Evolutionary conservation across 1,284 basidiomycete genomes (phyloP), one percentile per base, ranked within the genome.

Genomic region (Golubevia pallescens): DNA sequence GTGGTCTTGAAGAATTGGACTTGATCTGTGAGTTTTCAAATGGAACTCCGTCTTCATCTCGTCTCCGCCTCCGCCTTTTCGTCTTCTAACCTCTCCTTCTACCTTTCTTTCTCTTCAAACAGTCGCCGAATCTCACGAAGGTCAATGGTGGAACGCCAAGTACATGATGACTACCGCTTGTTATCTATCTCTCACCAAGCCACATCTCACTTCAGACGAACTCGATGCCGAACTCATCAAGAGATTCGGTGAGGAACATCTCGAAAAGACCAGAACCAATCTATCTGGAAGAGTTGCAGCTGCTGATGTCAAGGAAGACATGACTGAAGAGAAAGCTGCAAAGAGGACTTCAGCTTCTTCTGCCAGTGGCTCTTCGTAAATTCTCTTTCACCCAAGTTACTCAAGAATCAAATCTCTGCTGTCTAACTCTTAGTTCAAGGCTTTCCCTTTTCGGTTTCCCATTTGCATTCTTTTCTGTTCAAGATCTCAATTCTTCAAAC

Each of bases 91-190:
- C 42, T 48, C 42, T 16, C 16, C 13, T 48, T 16, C 42, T 48
- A 48, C 16, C 42, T 48, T 48, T 16, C 42, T 48, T 48, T 16
- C 42, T 48, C 42, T 48, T 48, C 16, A 10, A 13, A 13, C 42
- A 48, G 42, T 75, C 57, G 63, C 66, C 38, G 68, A 77, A 61
- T 62, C 73, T 13, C 68, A 78, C 67, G 65, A 70, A 67, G 42
- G 68, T 67, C 60, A 52, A 8, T 63, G 70, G 65, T 76, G 74
- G 74, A 66, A 65, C 42, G 51, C 61, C 5, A 53, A 56, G 24
- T 63, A 59, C 38, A 69, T 77, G 58, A 76, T 77, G 74, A 77
- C 75, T 5, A 66, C 42, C 14, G 75, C 75, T 8, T 68, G 67
- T 54, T 67, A 77, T 64, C 65, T 73, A 10, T 77, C 75, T 19